These are phyloP conservation scores for Diplosphaera chodatii DNA, from an alignment of 139 green algal genomes.

Conservation along the genomic window DNA sequence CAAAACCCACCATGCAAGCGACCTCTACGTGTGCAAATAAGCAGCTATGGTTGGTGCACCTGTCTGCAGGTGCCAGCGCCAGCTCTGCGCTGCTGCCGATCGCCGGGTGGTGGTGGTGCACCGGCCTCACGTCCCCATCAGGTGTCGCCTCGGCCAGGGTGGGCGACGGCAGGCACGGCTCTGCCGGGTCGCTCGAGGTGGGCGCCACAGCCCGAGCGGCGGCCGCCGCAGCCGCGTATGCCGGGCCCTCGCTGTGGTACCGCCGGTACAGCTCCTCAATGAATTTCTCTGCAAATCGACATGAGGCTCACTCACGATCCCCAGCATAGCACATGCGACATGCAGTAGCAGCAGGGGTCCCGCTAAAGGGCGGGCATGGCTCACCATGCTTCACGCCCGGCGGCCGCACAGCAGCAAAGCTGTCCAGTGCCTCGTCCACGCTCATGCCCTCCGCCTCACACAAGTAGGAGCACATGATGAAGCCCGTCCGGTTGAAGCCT, in stretches of 20 bases:
- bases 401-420: constrained; percentile 57
- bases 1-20: no score
- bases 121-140: background rate
- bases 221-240: background rate
- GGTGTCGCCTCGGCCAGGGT: no score
- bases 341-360: no score
- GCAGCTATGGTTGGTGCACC: background rate
- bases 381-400: constrained; percentile 79
- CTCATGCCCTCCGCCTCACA: constrained; percentile 50
- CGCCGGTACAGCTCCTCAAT: background rate
- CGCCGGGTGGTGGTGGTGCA: background rate
- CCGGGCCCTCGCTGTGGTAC: background rate
- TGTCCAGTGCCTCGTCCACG: constrained; percentile 61
- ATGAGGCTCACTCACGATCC: background rate
- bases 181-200: background rate
- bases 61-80: background rate
- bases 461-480: constrained; percentile 78
- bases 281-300: background rate
- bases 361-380: no score
- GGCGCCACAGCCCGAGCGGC: background rate
- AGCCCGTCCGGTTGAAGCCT: constrained; percentile 87
- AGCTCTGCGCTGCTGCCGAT: background rate
- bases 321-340: no score
- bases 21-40: no score
- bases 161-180: background rate